These are phyloP conservation scores for Exserohilum turcica DNA, from an alignment of 2,329 filamentous ascomycete species.

Conservation along the genomic window DNA sequence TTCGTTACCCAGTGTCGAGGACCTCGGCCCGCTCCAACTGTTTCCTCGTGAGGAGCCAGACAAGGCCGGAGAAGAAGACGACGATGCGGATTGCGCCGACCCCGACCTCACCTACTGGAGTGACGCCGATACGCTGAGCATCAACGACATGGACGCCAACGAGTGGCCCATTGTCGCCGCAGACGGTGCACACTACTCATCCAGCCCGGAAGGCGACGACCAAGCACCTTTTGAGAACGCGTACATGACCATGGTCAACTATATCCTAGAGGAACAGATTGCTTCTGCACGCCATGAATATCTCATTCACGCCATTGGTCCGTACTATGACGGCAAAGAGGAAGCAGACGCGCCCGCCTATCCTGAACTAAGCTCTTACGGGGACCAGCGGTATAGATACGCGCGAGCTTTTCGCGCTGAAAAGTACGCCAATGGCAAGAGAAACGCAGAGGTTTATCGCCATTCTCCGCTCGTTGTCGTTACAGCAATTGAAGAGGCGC, in stretches of 20 bases:
- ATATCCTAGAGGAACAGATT: not conserved
- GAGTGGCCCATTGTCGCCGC: not conserved
- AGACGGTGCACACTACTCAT: not conserved
- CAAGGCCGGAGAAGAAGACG: not conserved
- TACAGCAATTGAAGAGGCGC: constrained; percentile 3
- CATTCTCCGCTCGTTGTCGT: not conserved
- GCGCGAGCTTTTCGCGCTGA: constrained; percentile 1
- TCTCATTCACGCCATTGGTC: not conserved
- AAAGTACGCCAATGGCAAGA: not conserved
- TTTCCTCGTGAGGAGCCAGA: not conserved
- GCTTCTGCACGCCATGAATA: constrained; percentile 1
- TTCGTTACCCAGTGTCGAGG: constrained; percentile 10
- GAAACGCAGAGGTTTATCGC: not conserved
- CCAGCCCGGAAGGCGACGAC: not conserved
- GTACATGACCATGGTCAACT: not conserved
- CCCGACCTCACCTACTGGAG: not conserved
- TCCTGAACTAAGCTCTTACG: constrained; percentile 10
- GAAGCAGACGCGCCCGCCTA: constrained; percentile 17
- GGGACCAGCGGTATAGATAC: constrained; percentile 7
- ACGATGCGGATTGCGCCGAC: not conserved
- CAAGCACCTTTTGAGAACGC: not conserved
- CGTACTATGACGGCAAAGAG: constrained; percentile 8
- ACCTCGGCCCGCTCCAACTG: constrained; percentile 16
- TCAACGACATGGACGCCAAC: not conserved
- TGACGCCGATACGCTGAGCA: not conserved